A percentile compares a stretch with the other conserved stretches of the same genome.
Conservation (phyloP, 768 basidiomycete species). For the Multifurca ochricompacta region DNA sequence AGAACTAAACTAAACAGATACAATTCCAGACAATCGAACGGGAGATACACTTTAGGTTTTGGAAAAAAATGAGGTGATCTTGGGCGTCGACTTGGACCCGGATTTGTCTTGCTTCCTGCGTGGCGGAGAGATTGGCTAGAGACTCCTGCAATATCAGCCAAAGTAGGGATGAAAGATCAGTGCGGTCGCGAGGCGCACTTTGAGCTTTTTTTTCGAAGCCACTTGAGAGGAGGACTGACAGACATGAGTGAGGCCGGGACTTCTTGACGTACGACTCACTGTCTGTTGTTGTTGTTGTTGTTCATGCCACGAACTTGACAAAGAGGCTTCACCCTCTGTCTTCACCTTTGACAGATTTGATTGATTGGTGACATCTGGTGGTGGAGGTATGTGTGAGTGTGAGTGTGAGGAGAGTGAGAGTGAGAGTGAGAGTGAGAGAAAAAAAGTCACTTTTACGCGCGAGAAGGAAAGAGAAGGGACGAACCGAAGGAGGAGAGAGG, state of each 20-base stretch:
- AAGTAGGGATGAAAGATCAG: neutral
- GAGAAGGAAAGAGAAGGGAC: neutral
- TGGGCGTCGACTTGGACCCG: constrained; percentile 2
- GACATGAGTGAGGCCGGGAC: neutral
- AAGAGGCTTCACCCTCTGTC: neutral
- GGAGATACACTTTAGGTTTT: neutral
- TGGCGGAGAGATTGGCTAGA: neutral
- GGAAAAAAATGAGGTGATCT: constrained; percentile 22
- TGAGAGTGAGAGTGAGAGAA: neutral
- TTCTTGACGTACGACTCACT: neutral
- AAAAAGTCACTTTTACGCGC: too few relatives aligned
- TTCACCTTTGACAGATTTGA: neutral
- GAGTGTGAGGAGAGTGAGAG: neutral
- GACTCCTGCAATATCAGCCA: neutral
- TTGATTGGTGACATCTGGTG: neutral
- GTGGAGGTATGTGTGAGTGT: too few relatives aligned
- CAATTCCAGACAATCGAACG: neutral
- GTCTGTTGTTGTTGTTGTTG: neutral
- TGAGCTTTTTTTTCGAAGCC: neutral
- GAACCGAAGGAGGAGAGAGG: neutral
- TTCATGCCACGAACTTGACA: constrained; percentile 1
- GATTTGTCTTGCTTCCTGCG: constrained; percentile 15
- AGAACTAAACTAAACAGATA: neutral
- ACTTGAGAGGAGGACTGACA: neutral
- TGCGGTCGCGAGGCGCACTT: constrained; percentile 1